A percentile compares a stretch with the other conserved stretches of the same genome.
phyloP scores from a whole-genome alignment of 2,329 filamentous ascomycete species.

The Aspergillus piperis region DNA sequence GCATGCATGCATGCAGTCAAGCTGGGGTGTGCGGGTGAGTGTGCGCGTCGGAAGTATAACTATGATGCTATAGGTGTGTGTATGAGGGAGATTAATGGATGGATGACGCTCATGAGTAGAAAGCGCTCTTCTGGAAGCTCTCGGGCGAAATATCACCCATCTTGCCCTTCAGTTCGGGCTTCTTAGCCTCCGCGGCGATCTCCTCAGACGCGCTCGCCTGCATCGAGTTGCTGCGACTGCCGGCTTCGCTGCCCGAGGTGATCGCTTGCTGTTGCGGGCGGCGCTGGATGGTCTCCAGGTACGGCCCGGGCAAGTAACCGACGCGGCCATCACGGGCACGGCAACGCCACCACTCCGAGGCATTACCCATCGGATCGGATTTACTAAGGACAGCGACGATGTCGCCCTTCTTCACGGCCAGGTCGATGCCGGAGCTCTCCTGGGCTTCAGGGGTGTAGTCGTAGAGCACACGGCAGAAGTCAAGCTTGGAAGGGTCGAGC shows the following conservation, averaged over 20 bases:
- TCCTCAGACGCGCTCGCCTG: slow-evolving; percentile 33
- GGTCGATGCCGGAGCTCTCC: slow-evolving; percentile 70
- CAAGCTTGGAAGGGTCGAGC: slow-evolving; percentile 85
- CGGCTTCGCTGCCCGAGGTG: slow-evolving; percentile 42
- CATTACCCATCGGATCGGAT: slow-evolving; percentile 85
- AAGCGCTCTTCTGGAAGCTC: slow-evolving; percentile 70
- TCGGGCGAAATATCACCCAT: slow-evolving; percentile 66
- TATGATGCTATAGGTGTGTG: not conserved
- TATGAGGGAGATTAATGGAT: not conserved
- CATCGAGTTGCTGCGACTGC: slow-evolving; percentile 58
- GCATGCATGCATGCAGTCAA: not conserved
- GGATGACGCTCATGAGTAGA: slow-evolving; percentile 57
- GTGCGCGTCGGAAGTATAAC: not conserved
- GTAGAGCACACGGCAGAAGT: slow-evolving; percentile 93
- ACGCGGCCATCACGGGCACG: slow-evolving; percentile 84
- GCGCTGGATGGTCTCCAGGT: slow-evolving; percentile 74
- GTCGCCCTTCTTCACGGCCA: slow-evolving; percentile 91
- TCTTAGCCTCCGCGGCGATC: slow-evolving; percentile 31
- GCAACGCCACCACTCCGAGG: slow-evolving; percentile 97
- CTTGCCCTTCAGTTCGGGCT: slow-evolving; percentile 58
- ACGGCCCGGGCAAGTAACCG: slow-evolving; percentile 88
- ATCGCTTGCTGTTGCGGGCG: slow-evolving; percentile 49
- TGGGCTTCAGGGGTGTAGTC: slow-evolving; percentile 82
- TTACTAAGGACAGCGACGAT: slow-evolving; percentile 92
- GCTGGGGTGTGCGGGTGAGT: not conserved